Percentiles rank a stretch among this genome's conserved stretches.
Conservation (phyloP, 1,284 basidiomycete species). For the Melampsora occidentalis region DNA sequence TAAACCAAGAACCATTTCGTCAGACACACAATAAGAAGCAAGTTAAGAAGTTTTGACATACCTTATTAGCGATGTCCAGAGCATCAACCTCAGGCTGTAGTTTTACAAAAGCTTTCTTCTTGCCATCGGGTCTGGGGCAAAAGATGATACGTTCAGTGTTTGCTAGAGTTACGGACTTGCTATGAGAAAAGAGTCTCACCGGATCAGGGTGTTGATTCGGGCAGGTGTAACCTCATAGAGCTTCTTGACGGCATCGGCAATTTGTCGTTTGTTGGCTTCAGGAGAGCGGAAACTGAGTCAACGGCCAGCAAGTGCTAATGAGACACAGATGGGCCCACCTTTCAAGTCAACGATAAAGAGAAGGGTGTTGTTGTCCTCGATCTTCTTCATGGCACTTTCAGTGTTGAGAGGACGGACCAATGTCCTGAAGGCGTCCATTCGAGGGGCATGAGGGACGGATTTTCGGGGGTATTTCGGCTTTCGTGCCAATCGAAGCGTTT, state of each 20-base stretch:
- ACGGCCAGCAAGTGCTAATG: not conserved
- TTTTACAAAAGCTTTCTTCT: constrained; percentile 98
- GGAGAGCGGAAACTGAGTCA: constrained; percentile 1
- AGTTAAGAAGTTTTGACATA: constrained; percentile 57
- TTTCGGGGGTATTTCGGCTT: constrained; percentile 91
- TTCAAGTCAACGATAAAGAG: constrained; percentile 95
- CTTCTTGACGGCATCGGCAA: constrained; percentile 99
- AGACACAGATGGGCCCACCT: constrained; percentile 33
- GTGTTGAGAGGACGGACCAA: constrained; percentile 72
- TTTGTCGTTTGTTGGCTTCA: constrained; percentile 89
- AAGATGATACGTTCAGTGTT: not conserved
- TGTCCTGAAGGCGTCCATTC: constrained; percentile 95
- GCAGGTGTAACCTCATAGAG: constrained; percentile 93
- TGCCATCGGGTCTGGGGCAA: constrained; percentile 78
- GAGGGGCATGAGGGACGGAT: constrained; percentile 84
- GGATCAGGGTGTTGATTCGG: constrained; percentile 97
- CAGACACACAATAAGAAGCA: not conserved
- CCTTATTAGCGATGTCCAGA: constrained; percentile 98
- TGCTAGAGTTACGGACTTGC: not conserved
- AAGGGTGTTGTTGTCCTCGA: constrained; percentile 98
- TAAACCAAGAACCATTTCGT: constrained; percentile 50
- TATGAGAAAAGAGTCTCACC: constrained; percentile 59
- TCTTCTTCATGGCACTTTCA: constrained; percentile 76
- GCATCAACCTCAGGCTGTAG: constrained; percentile 94
- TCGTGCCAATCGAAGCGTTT: constrained; percentile 82